Evolutionary conservation across 441 rosid genomes (phyloP), one percentile per base, ranked within the genome.

Genomic region (Flueggea neowawraea): DNA sequence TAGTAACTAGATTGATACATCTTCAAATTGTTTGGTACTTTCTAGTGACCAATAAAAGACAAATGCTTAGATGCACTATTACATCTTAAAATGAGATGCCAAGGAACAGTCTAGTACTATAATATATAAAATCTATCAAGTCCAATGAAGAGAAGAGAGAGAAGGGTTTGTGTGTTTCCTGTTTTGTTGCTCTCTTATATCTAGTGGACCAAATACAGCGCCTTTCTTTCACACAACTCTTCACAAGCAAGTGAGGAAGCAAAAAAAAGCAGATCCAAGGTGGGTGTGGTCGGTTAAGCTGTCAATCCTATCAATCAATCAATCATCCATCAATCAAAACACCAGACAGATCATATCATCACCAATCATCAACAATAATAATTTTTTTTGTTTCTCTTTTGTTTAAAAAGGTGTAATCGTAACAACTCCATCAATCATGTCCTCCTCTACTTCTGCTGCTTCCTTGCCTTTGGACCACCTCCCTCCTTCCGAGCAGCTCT

Each of bases 401-500:
- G 12, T 47, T 47, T 54, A 64, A 65, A 71, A 80, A 73, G 53
- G 52, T 54, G n/a, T 50, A 55, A 54, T 31, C 67, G 62, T 69
- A 61, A 47, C 12, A 82, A 77, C 66, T 70, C 82, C 68, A 76
- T 81, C 86, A 76, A 73, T 77, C 90, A 81, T 82, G 61, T 82
- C 92, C 64, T 82, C 90, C 73, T 73, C 89, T 51, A 0, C 28
- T 22, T 1, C 28, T 22, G 28, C 28, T 22, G 1, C 28, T 0
- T 66, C 89, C 66, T 79, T 81, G 62, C 80, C 93, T 64, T 82
- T 89, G 84, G 97, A 93, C 82, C 91, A 81, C 84, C 91, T 87
- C 73, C 80, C 95, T 69, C 84, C 93, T 72, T 75, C 91, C 77
- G 98, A 90, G 58, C 97, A 93, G 78, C 98, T 93, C 76, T 90